Base-by-base conservation (phyloP, 768 basidiomycete genomes). In the Mycena olivaceomarginata region DNA sequence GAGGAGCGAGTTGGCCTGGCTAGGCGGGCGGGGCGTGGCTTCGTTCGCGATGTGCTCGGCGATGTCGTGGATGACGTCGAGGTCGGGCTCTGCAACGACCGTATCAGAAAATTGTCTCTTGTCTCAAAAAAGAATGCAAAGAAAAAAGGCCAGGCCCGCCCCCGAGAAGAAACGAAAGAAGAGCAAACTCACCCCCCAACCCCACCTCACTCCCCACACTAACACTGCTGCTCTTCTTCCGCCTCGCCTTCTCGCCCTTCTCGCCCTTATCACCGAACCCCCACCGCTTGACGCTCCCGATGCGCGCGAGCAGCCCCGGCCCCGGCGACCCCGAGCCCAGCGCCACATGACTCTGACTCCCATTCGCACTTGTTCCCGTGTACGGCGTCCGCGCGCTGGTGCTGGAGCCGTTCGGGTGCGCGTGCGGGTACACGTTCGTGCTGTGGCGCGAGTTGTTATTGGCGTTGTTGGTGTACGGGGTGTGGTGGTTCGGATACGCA, bases 251-350 rank as follows among this genome's bases (percentile, higher is more conserved):
- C 43, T 4, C 65, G 0, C 18, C 57, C n/a, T 4, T 43, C 31
- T 16, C 63, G 0, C 43, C 43, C 41, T 9, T 43, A 8, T 81
- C 84, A 1, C 89, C 71, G 25, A 77, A 72, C 16, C 76, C 87
- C 91, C 91, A 92, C 79, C 85, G 89, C 84, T 91, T 92, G 53
- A 92, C 90, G 4, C 90, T 91, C n/a, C 92, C 91, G 60, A 92
- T 90, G 59, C 91, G 88, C 7, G 90, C 89, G 7, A 92, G 84
- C 4, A 92, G 45, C 60, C 77, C 73, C 20, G 31, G 31, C 31
- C 51, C 51, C 11, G 56, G 25, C 67, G 69, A 25, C 25, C 25
- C 25, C 25, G 25, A 62, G 20, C 62, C 71, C 40, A 77, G 71
- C 51, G 22, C 67, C 53, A 77, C 53, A 16, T 69, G 57, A 83